phyloP scores from a whole-genome alignment of 2,329 filamentous ascomycete species.

The Cucurbitaria berberidis region DNA sequence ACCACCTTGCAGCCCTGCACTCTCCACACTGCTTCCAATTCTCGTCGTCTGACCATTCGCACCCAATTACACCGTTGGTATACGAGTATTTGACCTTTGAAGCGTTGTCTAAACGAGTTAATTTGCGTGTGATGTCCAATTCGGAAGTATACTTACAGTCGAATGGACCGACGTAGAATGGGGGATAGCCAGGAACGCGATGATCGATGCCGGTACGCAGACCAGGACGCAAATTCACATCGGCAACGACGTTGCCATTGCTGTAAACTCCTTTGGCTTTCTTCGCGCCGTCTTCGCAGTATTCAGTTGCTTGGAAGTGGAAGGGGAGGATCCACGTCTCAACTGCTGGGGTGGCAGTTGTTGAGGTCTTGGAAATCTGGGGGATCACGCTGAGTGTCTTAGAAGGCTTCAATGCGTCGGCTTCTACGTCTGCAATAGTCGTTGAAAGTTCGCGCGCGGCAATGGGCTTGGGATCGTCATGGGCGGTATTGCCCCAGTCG shows the following conservation, averaged over 20 bases:
- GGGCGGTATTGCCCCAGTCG: not conserved
- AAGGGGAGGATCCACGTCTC: slow-evolving; percentile 23
- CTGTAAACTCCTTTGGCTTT: not conserved
- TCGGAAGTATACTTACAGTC: not conserved
- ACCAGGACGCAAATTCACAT: not conserved
- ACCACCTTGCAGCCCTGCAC: slow-evolving; percentile 20
- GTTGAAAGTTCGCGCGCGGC: not conserved
- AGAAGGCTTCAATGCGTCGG: not conserved
- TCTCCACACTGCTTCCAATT: slow-evolving; percentile 22
- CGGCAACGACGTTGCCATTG: not conserved
- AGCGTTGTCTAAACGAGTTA: not conserved
- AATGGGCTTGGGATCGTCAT: not conserved
- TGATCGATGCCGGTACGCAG: slow-evolving; percentile 4
- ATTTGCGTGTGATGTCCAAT: not conserved
- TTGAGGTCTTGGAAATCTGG: not conserved
- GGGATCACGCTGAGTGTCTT: slow-evolving; percentile 1
- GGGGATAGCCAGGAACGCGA: slow-evolving; percentile 3
- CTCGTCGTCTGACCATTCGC: slow-evolving; percentile 22
- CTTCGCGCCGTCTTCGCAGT: slow-evolving; percentile 3
- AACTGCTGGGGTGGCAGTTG: slow-evolving; percentile 1
- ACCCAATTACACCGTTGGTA: slow-evolving; percentile 1
- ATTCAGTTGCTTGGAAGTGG: slow-evolving; percentile 13
- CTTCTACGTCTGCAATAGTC: not conserved
- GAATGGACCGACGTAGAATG: slow-evolving; percentile 10
- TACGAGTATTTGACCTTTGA: slow-evolving; percentile 10